phyloP scores from a whole-genome alignment of 768 basidiomycete species.

The Pisolithus tinctorius region DNA sequence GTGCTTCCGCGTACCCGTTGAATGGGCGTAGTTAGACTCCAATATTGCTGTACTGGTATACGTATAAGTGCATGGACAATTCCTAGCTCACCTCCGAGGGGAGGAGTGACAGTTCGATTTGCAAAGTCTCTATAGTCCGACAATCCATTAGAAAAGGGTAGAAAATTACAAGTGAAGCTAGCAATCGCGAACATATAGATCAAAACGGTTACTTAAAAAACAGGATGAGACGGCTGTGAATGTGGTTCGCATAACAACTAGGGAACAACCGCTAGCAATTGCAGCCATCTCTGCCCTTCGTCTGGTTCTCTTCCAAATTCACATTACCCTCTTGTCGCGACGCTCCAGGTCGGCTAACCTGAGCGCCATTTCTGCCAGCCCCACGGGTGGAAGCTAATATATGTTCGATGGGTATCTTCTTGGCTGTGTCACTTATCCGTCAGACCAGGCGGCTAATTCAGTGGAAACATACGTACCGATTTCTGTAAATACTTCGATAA shows the following conservation, averaged over 20 bases:
- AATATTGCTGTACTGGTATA: background rate
- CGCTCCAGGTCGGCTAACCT: slow-evolving; percentile 45
- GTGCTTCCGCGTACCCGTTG: slow-evolving; percentile 10
- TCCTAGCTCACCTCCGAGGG: background rate
- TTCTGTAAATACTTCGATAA: slow-evolving; percentile 96
- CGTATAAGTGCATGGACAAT: background rate
- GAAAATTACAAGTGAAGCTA: slow-evolving; percentile 21
- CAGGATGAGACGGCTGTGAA: slow-evolving; percentile 13
- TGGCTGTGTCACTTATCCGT: slow-evolving; percentile 40
- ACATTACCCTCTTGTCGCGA: slow-evolving; percentile 50
- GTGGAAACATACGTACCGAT: slow-evolving; percentile 58
- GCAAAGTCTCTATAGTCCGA: slow-evolving; percentile 6
- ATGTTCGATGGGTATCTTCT: slow-evolving; percentile 89
- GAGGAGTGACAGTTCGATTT: background rate
- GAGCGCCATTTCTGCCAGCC: slow-evolving; percentile 54
- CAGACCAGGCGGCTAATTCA: background rate
- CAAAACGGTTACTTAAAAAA: slow-evolving; percentile 10
- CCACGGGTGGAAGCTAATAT: slow-evolving; percentile 79
- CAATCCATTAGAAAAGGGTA: slow-evolving; percentile 18
- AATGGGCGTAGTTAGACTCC: background rate
- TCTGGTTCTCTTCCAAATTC: slow-evolving; percentile 60
- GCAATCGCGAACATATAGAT: slow-evolving; percentile 20
- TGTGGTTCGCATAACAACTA: slow-evolving; percentile 5
- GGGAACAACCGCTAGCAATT: slow-evolving; percentile 41
- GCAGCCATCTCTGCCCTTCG: slow-evolving; percentile 71